These are phyloP conservation scores for Phaeodactylum tricornutum DNA, from an alignment of 108 stramenopile genomes.

Conservation along the genomic window DNA sequence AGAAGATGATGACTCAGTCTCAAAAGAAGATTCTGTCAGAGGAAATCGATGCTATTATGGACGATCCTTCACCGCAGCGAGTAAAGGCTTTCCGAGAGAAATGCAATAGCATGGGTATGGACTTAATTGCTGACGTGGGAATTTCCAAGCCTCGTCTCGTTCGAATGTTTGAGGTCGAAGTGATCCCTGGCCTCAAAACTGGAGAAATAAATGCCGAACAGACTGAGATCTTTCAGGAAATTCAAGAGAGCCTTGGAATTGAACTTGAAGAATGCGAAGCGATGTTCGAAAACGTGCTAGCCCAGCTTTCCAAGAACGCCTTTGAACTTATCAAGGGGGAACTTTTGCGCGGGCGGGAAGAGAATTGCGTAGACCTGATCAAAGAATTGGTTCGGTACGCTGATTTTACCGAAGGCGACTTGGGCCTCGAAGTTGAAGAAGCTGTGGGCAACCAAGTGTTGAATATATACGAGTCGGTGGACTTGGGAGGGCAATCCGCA, in stretches of 20 bases:
- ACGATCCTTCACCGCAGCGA: constrained; percentile 37
- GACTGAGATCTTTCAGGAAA: constrained; percentile 56
- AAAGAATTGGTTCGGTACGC: constrained; percentile 62
- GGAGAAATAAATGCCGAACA: constrained; percentile 70
- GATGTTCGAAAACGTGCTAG: constrained; percentile 46
- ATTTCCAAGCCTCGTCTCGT: constrained; percentile 50
- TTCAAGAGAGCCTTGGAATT: constrained; percentile 78
- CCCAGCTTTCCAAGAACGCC: constrained; percentile 34
- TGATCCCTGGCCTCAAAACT: constrained; percentile 55
- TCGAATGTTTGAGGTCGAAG: constrained; percentile 68
- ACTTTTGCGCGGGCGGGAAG: constrained; percentile 61
- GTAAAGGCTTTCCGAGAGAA: constrained; percentile 83
- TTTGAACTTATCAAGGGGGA: constrained; percentile 39
- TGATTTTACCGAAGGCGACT: constrained; percentile 61
- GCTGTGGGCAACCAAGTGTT: constrained; percentile 48
- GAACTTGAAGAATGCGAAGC: constrained; percentile 60
- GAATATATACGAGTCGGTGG: constrained; percentile 61
- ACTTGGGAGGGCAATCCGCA: constrained; percentile 42
- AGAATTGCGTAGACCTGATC: constrained; percentile 54
- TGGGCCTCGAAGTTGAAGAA: constrained; percentile 55
- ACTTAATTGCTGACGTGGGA: constrained; percentile 63
- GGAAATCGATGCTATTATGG: constrained; percentile 54
- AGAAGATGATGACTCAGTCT: constrained; percentile 54
- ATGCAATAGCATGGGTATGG: constrained; percentile 79
- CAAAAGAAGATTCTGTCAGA: constrained; percentile 83